Evolutionary conservation across 2,329 filamentous ascomycete species (phyloP).

Genomic region (Epicoccum nigrum): DNA sequence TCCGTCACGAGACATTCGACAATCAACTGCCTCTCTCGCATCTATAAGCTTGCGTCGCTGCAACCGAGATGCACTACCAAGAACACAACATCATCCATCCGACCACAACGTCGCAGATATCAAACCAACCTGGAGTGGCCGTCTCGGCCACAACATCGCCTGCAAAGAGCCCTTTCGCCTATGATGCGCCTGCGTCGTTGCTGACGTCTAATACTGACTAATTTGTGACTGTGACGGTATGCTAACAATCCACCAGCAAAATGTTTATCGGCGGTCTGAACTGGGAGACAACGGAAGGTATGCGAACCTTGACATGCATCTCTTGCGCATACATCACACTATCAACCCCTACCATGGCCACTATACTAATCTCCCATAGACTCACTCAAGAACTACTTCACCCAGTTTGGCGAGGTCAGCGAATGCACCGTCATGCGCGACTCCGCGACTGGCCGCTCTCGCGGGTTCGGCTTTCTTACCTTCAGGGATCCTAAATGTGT

Average conservation of each 20-base stretch:
- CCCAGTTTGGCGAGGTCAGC: slow-evolving; percentile 94
- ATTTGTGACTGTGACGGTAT: neutral
- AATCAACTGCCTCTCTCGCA: too few relatives aligned
- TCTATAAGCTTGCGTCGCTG: too few relatives aligned
- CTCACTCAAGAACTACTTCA: slow-evolving; percentile 95
- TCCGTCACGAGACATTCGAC: neutral
- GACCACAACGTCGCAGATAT: too few relatives aligned
- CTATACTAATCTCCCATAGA: slow-evolving; percentile 61
- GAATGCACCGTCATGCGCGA: slow-evolving; percentile 99
- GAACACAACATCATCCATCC: too few relatives aligned
- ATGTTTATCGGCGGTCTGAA: slow-evolving; percentile 99
- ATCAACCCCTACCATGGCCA: neutral
- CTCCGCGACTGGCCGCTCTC: slow-evolving; percentile 87
- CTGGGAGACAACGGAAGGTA: slow-evolving; percentile 99
- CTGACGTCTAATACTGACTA: neutral
- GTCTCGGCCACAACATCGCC: too few relatives aligned
- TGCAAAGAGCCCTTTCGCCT: neutral
- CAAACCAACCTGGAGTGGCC: neutral
- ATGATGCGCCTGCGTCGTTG: slow-evolving; percentile 8
- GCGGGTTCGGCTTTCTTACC: slow-evolving; percentile 96
- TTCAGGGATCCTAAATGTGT: slow-evolving; percentile 98
- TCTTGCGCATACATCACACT: neutral
- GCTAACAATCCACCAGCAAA: slow-evolving; percentile 67
- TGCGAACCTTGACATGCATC: slow-evolving; percentile 49
- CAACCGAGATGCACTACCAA: too few relatives aligned